Conservation (phyloP, 768 basidiomycete species). For the Trametes coccinea region DNA sequence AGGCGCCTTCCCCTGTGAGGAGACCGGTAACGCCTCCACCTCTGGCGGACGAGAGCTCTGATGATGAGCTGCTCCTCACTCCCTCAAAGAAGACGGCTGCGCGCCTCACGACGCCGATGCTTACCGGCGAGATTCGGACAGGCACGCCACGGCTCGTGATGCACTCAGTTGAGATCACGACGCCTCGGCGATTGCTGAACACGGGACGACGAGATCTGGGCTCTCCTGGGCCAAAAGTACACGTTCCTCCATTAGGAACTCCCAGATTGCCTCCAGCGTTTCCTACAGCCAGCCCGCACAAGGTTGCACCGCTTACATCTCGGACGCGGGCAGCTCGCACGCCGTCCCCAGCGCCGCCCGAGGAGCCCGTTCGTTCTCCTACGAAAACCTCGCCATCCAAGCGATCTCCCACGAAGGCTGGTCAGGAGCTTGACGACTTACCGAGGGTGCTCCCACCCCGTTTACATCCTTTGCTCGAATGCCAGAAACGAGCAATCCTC, state of each 20-base stretch:
- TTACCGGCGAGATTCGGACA: neutral
- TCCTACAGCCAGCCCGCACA: slow-evolving; percentile 2
- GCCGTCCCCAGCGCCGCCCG: slow-evolving; percentile 6
- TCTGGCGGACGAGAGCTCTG: slow-evolving; percentile 7
- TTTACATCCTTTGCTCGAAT: slow-evolving; percentile 46
- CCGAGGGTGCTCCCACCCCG: slow-evolving; percentile 39
- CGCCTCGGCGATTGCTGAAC: slow-evolving; percentile 21
- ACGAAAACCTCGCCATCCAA: neutral
- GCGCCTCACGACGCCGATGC: slow-evolving; percentile 13
- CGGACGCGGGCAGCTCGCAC: neutral
- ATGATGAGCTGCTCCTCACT: slow-evolving; percentile 17
- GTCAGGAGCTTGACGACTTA: neutral
- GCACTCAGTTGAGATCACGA: slow-evolving; percentile 30
- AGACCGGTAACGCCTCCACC: neutral
- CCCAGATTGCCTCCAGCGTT: slow-evolving; percentile 14
- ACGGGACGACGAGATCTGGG: slow-evolving; percentile 4
- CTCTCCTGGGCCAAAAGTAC: slow-evolving; percentile 10
- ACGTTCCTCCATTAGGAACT: slow-evolving; percentile 9
- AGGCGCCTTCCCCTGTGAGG: neutral
- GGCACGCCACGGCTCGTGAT: slow-evolving; percentile 25
- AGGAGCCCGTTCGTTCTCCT: neutral
- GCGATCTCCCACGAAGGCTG: neutral
- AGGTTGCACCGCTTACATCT: neutral
- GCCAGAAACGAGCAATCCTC: slow-evolving; percentile 61
- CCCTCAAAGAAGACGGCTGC: slow-evolving; percentile 7